These are phyloP conservation scores for Sideroxylon spinosum DNA, from an alignment of 179 eudicot genomes.

Conservation along the genomic window DNA sequence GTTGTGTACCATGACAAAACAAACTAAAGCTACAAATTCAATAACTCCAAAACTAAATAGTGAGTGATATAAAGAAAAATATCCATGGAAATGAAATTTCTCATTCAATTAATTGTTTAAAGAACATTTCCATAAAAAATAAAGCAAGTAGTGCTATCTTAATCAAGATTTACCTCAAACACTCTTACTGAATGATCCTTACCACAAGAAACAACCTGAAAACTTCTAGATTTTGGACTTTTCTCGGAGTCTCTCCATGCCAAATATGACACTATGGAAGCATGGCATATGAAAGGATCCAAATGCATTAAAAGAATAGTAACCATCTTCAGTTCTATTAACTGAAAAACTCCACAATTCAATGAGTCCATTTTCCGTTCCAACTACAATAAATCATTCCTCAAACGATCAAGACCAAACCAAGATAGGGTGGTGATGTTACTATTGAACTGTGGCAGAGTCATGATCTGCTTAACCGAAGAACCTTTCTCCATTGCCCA, in stretches of 20 bases:
- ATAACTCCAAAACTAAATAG: too few species aligned
- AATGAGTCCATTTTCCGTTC: constrained; percentile 78
- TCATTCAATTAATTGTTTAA: background rate
- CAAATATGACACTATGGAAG: constrained; percentile 66
- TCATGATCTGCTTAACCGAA: constrained; percentile 47
- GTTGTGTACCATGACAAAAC: too few species aligned
- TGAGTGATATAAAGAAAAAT: too few species aligned
- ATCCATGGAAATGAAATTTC: too few species aligned
- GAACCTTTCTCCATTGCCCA: constrained; percentile 57
- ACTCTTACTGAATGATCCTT: constrained; percentile 89
- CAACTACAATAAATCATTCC: constrained; percentile 68
- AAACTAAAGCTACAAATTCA: too few species aligned
- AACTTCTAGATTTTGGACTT: constrained; percentile 31
- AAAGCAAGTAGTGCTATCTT: background rate
- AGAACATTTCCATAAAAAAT: background rate
- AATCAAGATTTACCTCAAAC: constrained; percentile 41
- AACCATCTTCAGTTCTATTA: constrained; percentile 23
- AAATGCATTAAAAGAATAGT: constrained; percentile 40
- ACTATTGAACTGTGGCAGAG: constrained; percentile 61
- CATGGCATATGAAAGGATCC: constrained; percentile 73
- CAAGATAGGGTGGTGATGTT: constrained; percentile 85
- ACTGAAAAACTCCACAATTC: constrained; percentile 63
- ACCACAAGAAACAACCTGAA: constrained; percentile 87
- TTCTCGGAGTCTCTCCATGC: constrained; percentile 60
- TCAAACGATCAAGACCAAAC: constrained; percentile 52